Percentiles rank a stretch among this genome's conserved stretches.
Evolutionary conservation across 192 early-diverging fungal species (phyloP).

Genomic region (Chytriomyces hyalinus): DNA sequence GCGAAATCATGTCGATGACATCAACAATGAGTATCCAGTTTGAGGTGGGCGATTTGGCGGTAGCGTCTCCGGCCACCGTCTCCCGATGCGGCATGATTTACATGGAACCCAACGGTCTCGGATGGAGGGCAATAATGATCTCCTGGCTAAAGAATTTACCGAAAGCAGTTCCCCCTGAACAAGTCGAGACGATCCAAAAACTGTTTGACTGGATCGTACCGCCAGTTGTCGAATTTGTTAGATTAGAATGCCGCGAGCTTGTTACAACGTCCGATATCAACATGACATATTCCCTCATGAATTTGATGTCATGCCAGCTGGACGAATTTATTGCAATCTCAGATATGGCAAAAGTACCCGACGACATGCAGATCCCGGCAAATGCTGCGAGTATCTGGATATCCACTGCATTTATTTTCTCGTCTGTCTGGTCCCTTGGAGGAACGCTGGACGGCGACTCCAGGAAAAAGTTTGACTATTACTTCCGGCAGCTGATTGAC

Average conservation of each 20-base stretch:
- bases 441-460: slow-evolving; percentile 62
- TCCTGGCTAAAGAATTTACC: slow-evolving; percentile 62
- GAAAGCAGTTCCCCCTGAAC: slow-evolving; percentile 43
- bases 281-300: slow-evolving; percentile 59
- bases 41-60: slow-evolving; percentile 65
- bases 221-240: slow-evolving; percentile 54
- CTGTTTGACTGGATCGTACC: slow-evolving; percentile 65
- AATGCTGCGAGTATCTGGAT: slow-evolving; percentile 59
- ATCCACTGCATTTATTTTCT: slow-evolving; percentile 57
- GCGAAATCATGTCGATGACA: slow-evolving; percentile 65
- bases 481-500: slow-evolving; percentile 56
- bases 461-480: slow-evolving; percentile 60
- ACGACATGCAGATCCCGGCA: slow-evolving; percentile 43
- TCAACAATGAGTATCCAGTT: slow-evolving; percentile 66
- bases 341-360: slow-evolving; percentile 27
- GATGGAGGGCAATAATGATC: slow-evolving; percentile 60
- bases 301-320: slow-evolving; percentile 56
- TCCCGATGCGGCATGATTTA: slow-evolving; percentile 70
- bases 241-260: slow-evolving; percentile 54
- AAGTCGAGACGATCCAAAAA: slow-evolving; percentile 42
- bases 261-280: slow-evolving; percentile 58
- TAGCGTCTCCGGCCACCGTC: slow-evolving; percentile 67
- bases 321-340: slow-evolving; percentile 52
- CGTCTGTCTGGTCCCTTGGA: slow-evolving; percentile 61
- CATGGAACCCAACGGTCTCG: slow-evolving; percentile 62